Evolutionary conservation across 305 asterid genomes (phyloP).

Genomic region (Nicotiana rustica): DNA sequence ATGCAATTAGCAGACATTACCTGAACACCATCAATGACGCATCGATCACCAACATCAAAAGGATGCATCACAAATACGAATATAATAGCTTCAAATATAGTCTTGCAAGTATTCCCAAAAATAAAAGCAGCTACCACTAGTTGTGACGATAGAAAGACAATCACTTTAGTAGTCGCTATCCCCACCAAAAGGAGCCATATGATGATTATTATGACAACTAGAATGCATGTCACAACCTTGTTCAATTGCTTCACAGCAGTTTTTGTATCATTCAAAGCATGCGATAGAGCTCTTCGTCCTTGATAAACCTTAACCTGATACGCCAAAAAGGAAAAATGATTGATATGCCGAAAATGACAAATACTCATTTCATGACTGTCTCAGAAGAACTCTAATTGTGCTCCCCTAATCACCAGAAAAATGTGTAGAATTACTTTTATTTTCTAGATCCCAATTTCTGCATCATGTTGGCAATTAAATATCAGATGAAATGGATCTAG

Average conservation of each 20-base stretch:
- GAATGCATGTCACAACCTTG: slow-evolving; percentile 61
- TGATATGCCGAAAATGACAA: not conserved
- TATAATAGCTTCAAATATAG: slow-evolving; percentile 84
- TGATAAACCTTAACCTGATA: slow-evolving; percentile 78
- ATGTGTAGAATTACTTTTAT: slow-evolving; percentile 30
- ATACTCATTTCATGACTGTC: not conserved
- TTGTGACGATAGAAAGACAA: slow-evolving; percentile 79
- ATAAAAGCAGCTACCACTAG: slow-evolving; percentile 72
- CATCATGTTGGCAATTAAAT: not conserved
- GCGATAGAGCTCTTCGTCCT: slow-evolving; percentile 75
- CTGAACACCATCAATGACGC: slow-evolving; percentile 80
- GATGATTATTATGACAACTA: slow-evolving; percentile 54
- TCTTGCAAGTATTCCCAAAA: slow-evolving; percentile 93
- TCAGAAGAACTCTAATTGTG: not conserved
- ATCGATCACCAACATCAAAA: slow-evolving; percentile 90
- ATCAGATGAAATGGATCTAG: slow-evolving; percentile 12
- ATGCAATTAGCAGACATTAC: slow-evolving; percentile 46
- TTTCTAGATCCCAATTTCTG: slow-evolving; percentile 7
- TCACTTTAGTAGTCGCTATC: slow-evolving; percentile 76
- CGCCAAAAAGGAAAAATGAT: slow-evolving; percentile 14
- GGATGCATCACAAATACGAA: slow-evolving; percentile 97
- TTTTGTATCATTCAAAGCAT: slow-evolving; percentile 82
- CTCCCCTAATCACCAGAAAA: not conserved
- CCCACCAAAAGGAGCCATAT: slow-evolving; percentile 82
- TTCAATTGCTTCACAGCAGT: slow-evolving; percentile 78